Evolutionary conservation across 2,329 filamentous ascomycete genomes (phyloP).

Genomic region (Diaporthe ampelina): DNA sequence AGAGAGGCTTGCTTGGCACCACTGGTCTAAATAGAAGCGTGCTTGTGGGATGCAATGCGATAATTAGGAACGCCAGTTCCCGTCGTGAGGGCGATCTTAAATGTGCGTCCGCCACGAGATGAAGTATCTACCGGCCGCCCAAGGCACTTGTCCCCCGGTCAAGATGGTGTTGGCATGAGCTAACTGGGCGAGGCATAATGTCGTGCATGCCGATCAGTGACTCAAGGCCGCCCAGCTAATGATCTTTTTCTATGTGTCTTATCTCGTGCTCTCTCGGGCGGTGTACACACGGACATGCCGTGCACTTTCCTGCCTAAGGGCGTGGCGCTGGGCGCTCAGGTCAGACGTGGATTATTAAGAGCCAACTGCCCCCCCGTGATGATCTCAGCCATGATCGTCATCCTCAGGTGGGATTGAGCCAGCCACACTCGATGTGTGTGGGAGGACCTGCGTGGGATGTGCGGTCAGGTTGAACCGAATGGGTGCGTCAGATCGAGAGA

Average conservation of each 20-base stretch:
- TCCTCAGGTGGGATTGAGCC: slow-evolving; percentile 20
- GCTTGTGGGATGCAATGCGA: not conserved
- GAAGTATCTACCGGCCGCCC: not conserved
- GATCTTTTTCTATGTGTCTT: not conserved
- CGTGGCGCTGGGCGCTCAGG: not conserved
- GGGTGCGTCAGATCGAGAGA: slow-evolving; percentile 1
- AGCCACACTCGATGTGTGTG: slow-evolving; percentile 7
- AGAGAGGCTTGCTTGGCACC: not conserved
- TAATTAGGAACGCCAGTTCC: not conserved
- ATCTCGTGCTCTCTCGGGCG: not conserved
- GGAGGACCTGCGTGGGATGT: not conserved
- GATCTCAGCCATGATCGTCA: slow-evolving; percentile 11
- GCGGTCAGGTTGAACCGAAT: not conserved
- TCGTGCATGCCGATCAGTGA: slow-evolving; percentile 15
- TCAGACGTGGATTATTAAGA: slow-evolving; percentile 18
- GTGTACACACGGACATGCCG: slow-evolving; percentile 19
- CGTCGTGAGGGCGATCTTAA: not conserved
- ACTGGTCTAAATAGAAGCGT: not conserved
- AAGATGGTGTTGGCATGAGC: not conserved
- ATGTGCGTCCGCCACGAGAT: slow-evolving; percentile 5
- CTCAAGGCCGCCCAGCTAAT: slow-evolving; percentile 13
- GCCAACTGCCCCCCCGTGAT: not conserved
- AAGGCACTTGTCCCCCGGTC: not conserved
- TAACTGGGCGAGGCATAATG: slow-evolving; percentile 1
- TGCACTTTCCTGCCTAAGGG: not conserved